Evolutionary conservation across 2,329 filamentous ascomycete species (phyloP).

Genomic region (Clonostachys sp.): DNA sequence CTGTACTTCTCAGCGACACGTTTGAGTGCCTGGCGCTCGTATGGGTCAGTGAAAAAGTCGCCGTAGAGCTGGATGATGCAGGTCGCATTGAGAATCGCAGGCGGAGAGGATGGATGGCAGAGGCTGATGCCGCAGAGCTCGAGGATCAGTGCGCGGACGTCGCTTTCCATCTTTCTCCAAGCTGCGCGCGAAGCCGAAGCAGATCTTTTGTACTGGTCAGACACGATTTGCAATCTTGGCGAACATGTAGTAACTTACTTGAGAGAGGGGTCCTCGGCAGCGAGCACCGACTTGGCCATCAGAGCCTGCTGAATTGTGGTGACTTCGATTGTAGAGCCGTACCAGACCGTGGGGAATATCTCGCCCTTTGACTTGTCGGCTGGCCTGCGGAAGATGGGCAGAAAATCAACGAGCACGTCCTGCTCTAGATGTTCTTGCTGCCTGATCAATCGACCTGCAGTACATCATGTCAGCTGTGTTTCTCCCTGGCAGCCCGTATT

Average conservation of each 20-base stretch:
- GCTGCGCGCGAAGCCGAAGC: conserved; percentile 16
- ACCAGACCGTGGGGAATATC: conserved; percentile 33
- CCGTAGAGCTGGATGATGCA: conserved; percentile 35
- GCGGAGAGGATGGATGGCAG: conserved; percentile 28
- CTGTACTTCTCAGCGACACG: conserved; percentile 38
- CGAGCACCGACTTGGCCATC: conserved; percentile 30
- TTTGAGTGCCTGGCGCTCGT: conserved; percentile 27
- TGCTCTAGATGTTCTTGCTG: conserved; percentile 28
- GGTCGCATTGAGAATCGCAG: conserved; percentile 29
- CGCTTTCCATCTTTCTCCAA: conserved; percentile 28
- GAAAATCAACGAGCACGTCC: conserved; percentile 19
- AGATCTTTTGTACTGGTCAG: conserved; percentile 6
- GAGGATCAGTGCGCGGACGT: conserved; percentile 27
- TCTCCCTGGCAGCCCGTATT: no score
- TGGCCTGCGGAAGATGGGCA: conserved; percentile 23
- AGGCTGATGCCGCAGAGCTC: conserved; percentile 33
- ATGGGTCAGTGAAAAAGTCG: conserved; percentile 33
- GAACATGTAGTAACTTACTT: conserved; percentile 12
- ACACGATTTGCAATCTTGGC: not conserved
- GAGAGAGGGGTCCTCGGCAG: conserved; percentile 29
- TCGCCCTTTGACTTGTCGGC: conserved; percentile 29
- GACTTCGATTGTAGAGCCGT: conserved; percentile 28
- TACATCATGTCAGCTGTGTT: not conserved
- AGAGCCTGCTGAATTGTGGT: conserved; percentile 33
- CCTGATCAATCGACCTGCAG: conserved; percentile 23